Evolutionary conservation across 192 early-diverging fungal species (phyloP).

Genomic region (Podochytrium sp.): DNA sequence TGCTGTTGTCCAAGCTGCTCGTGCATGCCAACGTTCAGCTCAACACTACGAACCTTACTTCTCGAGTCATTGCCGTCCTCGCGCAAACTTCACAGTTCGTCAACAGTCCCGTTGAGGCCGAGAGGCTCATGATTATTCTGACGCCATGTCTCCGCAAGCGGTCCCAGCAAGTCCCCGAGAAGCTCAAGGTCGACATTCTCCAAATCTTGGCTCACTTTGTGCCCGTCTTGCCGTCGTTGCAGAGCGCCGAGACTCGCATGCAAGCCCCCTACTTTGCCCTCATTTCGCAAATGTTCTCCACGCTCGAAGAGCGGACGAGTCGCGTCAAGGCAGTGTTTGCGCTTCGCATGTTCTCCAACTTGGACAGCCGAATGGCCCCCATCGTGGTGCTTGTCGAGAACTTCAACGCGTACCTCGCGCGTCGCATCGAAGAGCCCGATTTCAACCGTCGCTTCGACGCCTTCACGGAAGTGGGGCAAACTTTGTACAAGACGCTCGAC

Average conservation of each 20-base stretch:
- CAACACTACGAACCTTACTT: constrained; percentile 39
- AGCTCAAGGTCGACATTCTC: constrained; percentile 83
- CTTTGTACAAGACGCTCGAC: constrained; percentile 67
- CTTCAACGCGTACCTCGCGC: constrained; percentile 77
- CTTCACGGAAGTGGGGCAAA: constrained; percentile 69
- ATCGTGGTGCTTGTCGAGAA: constrained; percentile 68
- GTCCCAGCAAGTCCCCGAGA: constrained; percentile 71
- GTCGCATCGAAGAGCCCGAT: constrained; percentile 84
- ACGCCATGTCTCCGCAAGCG: constrained; percentile 81
- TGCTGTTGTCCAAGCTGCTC: constrained; percentile 38
- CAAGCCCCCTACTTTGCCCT: constrained; percentile 62
- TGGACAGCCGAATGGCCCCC: constrained; percentile 55
- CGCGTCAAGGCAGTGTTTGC: constrained; percentile 67
- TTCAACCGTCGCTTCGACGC: constrained; percentile 82
- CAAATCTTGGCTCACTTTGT: constrained; percentile 79
- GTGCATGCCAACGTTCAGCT: constrained; percentile 27
- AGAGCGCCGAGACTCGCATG: constrained; percentile 19
- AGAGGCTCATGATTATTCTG: constrained; percentile 76
- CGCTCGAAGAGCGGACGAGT: constrained; percentile 62
- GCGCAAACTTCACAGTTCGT: constrained; percentile 78
- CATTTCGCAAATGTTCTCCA: constrained; percentile 74
- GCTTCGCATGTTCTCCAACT: constrained; percentile 65
- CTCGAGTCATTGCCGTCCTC: constrained; percentile 79
- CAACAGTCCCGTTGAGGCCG: constrained; percentile 64
- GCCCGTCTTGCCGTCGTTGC: constrained; percentile 66